Base-by-base conservation (phyloP, 2,329 filamentous ascomycete species). In the Epichloe sp. region DNA sequence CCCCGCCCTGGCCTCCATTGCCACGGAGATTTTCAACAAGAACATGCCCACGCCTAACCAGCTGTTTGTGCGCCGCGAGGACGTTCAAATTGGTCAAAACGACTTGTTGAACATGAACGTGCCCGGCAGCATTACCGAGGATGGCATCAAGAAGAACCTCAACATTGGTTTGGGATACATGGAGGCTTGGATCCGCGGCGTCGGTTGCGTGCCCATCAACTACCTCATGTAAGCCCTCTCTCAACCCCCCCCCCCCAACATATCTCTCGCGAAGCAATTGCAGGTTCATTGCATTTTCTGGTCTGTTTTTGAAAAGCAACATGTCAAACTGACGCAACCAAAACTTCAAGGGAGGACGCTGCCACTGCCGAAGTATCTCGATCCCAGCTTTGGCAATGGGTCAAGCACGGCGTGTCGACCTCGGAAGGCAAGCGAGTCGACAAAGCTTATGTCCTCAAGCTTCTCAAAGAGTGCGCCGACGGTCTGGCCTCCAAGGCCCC, bases 11-110 rank as follows among this genome's bases (percentile, higher is more conserved):
- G 91, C 93, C 4, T 60, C 77, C 53, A 95, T 97, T 61, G 91
- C 93, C 21, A 82, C 82, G 41, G 91, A 96, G 46, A 78, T 97
- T 62, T 98, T 98, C 80, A 95, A 97, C 79, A 84, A 90, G 74
- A 75, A 97, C 76, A 98, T 98, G 93, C 93, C 93, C 10, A 95
- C 91, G 3, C 90, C 93, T 46, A 98, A 98, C 75, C 93, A 98
- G 72, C 82, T 95, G 62, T 93, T 91, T 68, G 74, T 88, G 56
- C 87, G 90, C 57, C 84, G 90, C 56, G 89, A 96, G 69, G 91
- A 97, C 46, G 89, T 96, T 54, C 72, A 80, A 63, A 83, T 98
- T 63, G 83, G 83, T 45, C 83, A 82, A 62, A 94, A 93, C 62
- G 93, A 97, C 64, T 78, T 98, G 49, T 79, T 97, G 54, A 97